A percentile compares a stretch with the other conserved stretches of the same genome.
These are phyloP conservation scores for Jamesozyma lodderae DNA, from an alignment of 805 yeast genomes.

Conservation along the genomic window DNA sequence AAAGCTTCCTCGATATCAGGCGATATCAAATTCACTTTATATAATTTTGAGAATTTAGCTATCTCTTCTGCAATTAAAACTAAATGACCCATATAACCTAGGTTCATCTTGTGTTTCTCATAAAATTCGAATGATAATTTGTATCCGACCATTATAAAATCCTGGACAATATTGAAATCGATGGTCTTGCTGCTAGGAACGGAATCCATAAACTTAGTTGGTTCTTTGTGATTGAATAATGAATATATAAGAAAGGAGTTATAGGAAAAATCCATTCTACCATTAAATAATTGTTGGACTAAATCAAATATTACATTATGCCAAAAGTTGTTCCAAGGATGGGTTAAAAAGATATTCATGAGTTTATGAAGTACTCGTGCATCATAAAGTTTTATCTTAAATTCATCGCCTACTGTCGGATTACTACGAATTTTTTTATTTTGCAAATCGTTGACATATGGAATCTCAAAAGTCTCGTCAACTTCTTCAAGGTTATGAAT, in stretches of 20 bases:
- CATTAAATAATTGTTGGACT: conserved; percentile 89
- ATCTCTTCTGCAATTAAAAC: conserved; percentile 92
- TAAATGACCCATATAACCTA: conserved; percentile 97
- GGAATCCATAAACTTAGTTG: conserved; percentile 10
- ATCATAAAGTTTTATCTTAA: conserved; percentile 76
- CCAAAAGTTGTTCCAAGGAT: conserved; percentile 95
- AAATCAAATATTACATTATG: conserved; percentile 96
- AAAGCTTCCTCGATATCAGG: conserved; percentile 22
- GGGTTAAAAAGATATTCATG: conserved; percentile 65
- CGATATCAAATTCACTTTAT: conserved; percentile 28
- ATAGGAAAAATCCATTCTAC: conserved; percentile 74
- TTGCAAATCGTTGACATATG: conserved; percentile 34
- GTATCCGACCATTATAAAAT: conserved; percentile 55
- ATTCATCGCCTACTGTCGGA: conserved; percentile 78
- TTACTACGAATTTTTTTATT: conserved; percentile 36
- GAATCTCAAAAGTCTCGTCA: conserved; percentile 27
- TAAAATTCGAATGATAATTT: conserved; percentile 50
- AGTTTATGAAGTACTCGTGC: conserved; percentile 58
- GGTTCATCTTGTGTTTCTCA: conserved; percentile 49
- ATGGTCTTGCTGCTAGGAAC: not conserved
- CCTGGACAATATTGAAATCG: conserved; percentile 51
- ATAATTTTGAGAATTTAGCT: conserved; percentile 61
- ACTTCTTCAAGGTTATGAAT: conserved; percentile 19
- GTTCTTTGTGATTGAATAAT: conserved; percentile 19
- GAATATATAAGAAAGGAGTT: conserved; percentile 58